Percentiles rank a stretch among this genome's conserved stretches.
phyloP scores from a whole-genome alignment of 2,329 filamentous ascomycete genomes.

The Paraconiothyrium brasiliense region DNA sequence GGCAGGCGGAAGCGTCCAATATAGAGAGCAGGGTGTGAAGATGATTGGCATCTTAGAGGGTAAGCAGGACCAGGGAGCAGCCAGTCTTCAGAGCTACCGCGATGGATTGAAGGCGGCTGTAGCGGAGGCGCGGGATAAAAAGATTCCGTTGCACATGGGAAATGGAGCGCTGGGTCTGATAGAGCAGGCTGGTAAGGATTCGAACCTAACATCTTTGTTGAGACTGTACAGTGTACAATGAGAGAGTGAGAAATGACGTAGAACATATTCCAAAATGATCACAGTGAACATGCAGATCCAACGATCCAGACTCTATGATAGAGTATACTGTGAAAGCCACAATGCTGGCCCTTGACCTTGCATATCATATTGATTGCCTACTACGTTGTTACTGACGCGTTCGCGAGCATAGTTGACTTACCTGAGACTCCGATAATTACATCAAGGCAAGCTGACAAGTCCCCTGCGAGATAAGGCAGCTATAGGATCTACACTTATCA shows the following conservation, averaged over 20 bases:
- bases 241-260: background rate
- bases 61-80: constrained; percentile 28
- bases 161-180: constrained; percentile 44
- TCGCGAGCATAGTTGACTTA: too few species aligned
- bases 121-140: constrained; percentile 45
- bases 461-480: too few species aligned
- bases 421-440: too few species aligned
- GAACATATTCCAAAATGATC: background rate
- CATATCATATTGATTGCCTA: too few species aligned
- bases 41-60: constrained; percentile 47
- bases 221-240: constrained; percentile 32
- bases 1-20: constrained; percentile 49
- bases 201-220: constrained; percentile 33
- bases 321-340: background rate
- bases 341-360: background rate
- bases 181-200: constrained; percentile 37
- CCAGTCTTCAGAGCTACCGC: constrained; percentile 29
- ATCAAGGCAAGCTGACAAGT: too few species aligned
- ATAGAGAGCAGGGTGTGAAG: constrained; percentile 41
- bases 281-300: background rate
- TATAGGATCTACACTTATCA: background rate
- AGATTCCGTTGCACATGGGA: constrained; percentile 46
- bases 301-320: background rate
- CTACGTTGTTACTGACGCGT: too few species aligned
- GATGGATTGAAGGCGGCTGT: constrained; percentile 42